Evolutionary conservation across 352 stramenopile species (phyloP).

Genomic region (Globisporangium cylindrosporum): DNA sequence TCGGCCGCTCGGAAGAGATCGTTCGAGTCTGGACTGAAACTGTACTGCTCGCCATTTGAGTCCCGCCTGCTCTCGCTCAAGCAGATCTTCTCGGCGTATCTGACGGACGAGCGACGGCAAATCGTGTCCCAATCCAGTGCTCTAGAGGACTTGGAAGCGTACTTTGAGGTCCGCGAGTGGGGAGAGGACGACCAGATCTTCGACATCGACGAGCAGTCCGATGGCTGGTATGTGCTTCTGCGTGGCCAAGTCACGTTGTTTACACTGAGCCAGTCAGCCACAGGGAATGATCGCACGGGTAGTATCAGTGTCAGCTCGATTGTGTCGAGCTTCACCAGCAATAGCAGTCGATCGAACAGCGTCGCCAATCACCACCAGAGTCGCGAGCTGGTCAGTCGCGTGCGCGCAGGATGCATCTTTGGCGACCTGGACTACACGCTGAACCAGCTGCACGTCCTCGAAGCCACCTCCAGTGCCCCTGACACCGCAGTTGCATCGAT

Average conservation of each 20-base stretch:
- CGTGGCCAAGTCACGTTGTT: constrained; percentile 47
- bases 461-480: constrained; percentile 35
- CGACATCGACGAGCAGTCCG: constrained; percentile 31
- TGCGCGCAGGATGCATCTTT: constrained; percentile 56
- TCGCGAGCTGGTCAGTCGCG: constrained; percentile 48
- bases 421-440: constrained; percentile 70
- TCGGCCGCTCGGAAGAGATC: constrained; percentile 35
- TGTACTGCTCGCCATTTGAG: constrained; percentile 23
- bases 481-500: constrained; percentile 43
- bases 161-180: constrained; percentile 40
- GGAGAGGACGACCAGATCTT: constrained; percentile 33
- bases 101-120: constrained; percentile 22
- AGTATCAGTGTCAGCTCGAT: constrained; percentile 4
- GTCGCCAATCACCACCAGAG: constrained; percentile 7
- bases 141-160: constrained; percentile 33
- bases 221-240: constrained; percentile 51
- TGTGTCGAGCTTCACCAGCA: constrained; percentile 6
- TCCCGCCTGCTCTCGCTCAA: constrained; percentile 32
- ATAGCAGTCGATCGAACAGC: not conserved
- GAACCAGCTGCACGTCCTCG: constrained; percentile 39
- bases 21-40: constrained; percentile 28
- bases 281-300: not conserved
- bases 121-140: constrained; percentile 13
- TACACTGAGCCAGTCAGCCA: constrained; percentile 15
- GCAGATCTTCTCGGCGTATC: constrained; percentile 46